Base-by-base conservation (phyloP, 2,329 filamentous ascomycete genomes). In the Ophiostoma ulmi region DNA sequence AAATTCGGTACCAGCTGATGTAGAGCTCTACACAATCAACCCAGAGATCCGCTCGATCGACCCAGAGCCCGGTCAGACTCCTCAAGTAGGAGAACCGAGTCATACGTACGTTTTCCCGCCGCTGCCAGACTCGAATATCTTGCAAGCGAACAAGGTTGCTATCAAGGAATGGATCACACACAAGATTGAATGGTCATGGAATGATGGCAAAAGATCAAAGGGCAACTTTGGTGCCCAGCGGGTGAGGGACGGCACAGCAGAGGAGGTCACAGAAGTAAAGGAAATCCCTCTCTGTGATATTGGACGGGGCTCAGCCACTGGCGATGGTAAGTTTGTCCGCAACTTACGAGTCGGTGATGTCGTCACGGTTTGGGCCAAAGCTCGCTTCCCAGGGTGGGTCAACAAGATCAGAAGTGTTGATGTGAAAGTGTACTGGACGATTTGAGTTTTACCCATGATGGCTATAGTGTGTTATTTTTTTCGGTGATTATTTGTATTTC, bases 281-380 rank as follows among this genome's bases (percentile, higher is more conserved):
- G 58, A 63, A 35, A 11, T 20, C 7, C 26, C 26, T 35, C 13
- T 63, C 0, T 2, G 20, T 11, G 11, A 35, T 11, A 63, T 35
- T 63, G 58, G 58, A 17, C 58, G 58, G 10, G 58, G 58, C 11
- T 14, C 26, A 13, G 26, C 10, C 5, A 86, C 85, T 0, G 83
- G 79, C 0, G 81, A 83, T 69, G 88, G 88, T 0, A 78, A 82
- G 52, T 89, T 88, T 76, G 83, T 90, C 44, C 82, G 84, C 20
- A 80, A 78, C 65, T 75, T 90, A 73, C 83, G 82, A 73, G 73
- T 87, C n/a, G 88, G 88, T 0, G 88, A 90, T 74, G 83, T 87
- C 22, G 78, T 90, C 13, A 89, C 87, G 0, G 75, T 90, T 1
- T 90, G 87, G 87, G 87, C 80, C 0, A 87, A 85, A 77, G 82